A percentile compares a stretch with the other conserved stretches of the same genome.
These are phyloP conservation scores for Pseudogymnoascus pannorum DNA, from an alignment of 2,329 filamentous ascomycete genomes.

Conservation along the genomic window DNA sequence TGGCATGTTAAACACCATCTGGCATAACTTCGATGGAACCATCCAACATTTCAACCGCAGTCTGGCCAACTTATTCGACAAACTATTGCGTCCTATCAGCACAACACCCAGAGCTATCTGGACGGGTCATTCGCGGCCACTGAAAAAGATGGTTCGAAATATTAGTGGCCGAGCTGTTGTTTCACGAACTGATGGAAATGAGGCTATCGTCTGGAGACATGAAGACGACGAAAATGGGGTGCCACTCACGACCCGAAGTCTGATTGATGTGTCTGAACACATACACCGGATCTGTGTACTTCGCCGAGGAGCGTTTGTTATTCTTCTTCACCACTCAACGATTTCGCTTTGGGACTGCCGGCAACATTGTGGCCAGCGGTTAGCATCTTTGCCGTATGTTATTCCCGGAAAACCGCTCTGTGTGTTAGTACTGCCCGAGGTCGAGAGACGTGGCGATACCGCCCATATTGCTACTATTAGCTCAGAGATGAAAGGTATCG, in stretches of 20 bases:
- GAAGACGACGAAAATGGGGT: conserved; percentile 41
- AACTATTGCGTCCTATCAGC: conserved; percentile 51
- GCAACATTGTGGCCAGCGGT: conserved; percentile 45
- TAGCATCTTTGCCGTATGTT: conserved; percentile 52
- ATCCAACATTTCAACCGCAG: conserved; percentile 76
- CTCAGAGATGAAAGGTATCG: conserved; percentile 68
- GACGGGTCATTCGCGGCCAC: conserved; percentile 74
- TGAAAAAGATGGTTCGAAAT: conserved; percentile 82
- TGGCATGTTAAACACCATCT: conserved; percentile 63
- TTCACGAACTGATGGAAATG: conserved; percentile 70
- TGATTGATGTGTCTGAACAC: conserved; percentile 58
- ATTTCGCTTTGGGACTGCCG: conserved; percentile 78
- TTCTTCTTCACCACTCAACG: conserved; percentile 66
- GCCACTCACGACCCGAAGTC: conserved; percentile 58
- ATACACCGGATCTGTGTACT: conserved; percentile 77
- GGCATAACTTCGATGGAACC: conserved; percentile 79
- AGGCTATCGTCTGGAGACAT: conserved; percentile 80
- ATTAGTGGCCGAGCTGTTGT: conserved; percentile 73
- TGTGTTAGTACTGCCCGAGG: conserved; percentile 66
- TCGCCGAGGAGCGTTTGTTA: conserved; percentile 67
- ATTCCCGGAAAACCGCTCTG: conserved; percentile 68
- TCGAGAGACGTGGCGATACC: conserved; percentile 41
- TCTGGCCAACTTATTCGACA: conserved; percentile 74
- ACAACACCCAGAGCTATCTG: conserved; percentile 60
- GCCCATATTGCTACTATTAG: conserved; percentile 77